Percentiles rank a stretch among this genome's conserved stretches.
Evolutionary conservation across 176 grass and related monocot genomes (phyloP).

Genomic region (Hyparrhenia diplandra): DNA sequence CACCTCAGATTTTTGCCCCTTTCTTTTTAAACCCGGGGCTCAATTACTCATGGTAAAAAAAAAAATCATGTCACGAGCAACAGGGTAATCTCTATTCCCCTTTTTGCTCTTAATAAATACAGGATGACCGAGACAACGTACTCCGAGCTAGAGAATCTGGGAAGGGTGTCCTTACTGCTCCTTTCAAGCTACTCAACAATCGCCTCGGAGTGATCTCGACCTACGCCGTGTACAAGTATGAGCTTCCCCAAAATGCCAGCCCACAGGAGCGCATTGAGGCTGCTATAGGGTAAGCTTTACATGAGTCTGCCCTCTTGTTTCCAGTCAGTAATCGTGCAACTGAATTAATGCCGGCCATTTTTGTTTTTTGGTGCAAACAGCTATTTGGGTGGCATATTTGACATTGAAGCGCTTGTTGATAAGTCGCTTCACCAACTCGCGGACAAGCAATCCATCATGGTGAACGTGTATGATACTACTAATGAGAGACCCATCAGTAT

Average conservation of each 20-base stretch:
- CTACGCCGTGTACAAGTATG: conserved; percentile 84
- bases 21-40: background rate
- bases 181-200: conserved; percentile 82
- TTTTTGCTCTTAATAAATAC: background rate
- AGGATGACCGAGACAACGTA: conserved; percentile 95
- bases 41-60: background rate
- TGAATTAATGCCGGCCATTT: background rate
- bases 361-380: conserved; percentile 40
- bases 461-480: conserved; percentile 95
- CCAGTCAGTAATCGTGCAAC: background rate
- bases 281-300: conserved; percentile 64
- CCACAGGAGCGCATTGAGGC: conserved; percentile 62
- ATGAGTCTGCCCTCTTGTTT: background rate
- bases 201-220: conserved; percentile 90
- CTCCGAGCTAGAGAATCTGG: conserved; percentile 73
- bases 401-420: conserved; percentile 85
- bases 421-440: conserved; percentile 91
- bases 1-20: background rate
- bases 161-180: conserved; percentile 92
- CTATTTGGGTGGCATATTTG: conserved; percentile 98
- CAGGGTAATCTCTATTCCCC: background rate
- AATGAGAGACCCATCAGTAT: conserved; percentile 69
- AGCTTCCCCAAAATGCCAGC: conserved; percentile 66
- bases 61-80: background rate
- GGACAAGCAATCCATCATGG: conserved; percentile 81